phyloP scores from a whole-genome alignment of 345 rosid genomes.

The Arabidopsis arenosa region DNA sequence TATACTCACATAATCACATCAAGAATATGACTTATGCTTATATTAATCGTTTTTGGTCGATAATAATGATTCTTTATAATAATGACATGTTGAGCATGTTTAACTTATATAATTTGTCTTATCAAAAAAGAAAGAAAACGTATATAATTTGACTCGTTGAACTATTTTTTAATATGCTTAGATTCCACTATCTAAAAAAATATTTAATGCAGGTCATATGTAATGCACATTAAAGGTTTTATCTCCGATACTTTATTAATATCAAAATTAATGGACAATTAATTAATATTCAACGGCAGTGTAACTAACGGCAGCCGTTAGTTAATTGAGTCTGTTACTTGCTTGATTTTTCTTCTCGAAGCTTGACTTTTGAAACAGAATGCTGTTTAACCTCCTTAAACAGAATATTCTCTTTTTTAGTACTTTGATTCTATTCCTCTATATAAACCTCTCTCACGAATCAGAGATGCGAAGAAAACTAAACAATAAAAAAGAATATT shows the following conservation, averaged over 20 bases:
- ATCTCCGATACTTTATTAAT: too few relatives aligned
- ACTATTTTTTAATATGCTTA: neutral
- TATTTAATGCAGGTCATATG: slow-evolving; percentile 1
- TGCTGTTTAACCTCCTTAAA: slow-evolving; percentile 19
- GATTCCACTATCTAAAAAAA: neutral
- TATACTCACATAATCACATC: slow-evolving; percentile 9
- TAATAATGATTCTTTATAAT: slow-evolving; percentile 3
- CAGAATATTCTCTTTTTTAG: slow-evolving; percentile 40
- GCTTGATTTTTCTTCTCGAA: neutral
- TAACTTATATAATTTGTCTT: neutral
- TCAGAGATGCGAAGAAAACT: neutral
- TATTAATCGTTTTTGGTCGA: neutral
- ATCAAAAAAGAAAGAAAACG: too few relatives aligned
- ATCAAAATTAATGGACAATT: too few relatives aligned
- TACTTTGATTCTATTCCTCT: slow-evolving; percentile 33
- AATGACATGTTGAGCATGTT: slow-evolving; percentile 21
- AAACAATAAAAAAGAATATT: slow-evolving; percentile 10
- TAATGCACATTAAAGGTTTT: neutral
- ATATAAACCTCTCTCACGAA: slow-evolving; percentile 10
- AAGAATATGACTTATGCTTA: neutral
- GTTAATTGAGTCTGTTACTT: slow-evolving; percentile 20
- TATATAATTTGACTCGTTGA: neutral
- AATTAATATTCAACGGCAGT: neutral
- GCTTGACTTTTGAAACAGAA: slow-evolving; percentile 38
- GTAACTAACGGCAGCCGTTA: slow-evolving; percentile 14